These are phyloP conservation scores for Psilocybe tampanensis DNA, from an alignment of 768 basidiomycete genomes.

Conservation along the genomic window DNA sequence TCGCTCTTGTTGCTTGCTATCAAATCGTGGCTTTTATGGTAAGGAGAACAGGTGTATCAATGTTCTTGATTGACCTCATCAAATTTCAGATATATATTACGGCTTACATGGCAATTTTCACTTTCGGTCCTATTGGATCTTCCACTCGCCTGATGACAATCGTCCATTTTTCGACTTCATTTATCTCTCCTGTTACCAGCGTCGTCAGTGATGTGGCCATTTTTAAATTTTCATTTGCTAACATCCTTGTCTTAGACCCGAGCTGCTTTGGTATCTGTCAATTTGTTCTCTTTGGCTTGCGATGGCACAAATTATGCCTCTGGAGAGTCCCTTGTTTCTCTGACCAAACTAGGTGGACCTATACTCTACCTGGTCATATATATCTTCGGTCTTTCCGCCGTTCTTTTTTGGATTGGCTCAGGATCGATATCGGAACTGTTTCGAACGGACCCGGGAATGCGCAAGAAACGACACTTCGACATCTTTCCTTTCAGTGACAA, in stretches of 20 bases:
- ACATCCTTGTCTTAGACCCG: constrained; percentile 47
- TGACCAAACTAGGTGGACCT: constrained; percentile 71
- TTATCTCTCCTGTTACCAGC: constrained; percentile 72
- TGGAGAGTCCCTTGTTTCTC: constrained; percentile 47
- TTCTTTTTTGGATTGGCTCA: constrained; percentile 75
- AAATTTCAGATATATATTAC: constrained; percentile 57
- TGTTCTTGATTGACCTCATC: not conserved
- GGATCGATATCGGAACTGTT: constrained; percentile 42
- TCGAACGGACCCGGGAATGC: constrained; percentile 39
- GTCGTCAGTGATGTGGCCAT: constrained; percentile 48
- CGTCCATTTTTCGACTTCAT: constrained; percentile 69
- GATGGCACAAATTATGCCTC: constrained; percentile 52
- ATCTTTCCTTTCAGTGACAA: constrained; percentile 18
- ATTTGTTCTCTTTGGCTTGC: constrained; percentile 76
- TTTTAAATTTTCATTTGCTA: not conserved
- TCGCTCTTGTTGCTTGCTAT: constrained; percentile 72
- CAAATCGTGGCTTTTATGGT: constrained; percentile 75
- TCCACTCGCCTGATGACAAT: constrained; percentile 59
- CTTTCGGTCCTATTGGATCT: constrained; percentile 65
- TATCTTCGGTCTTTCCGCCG: constrained; percentile 55
- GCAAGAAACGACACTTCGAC: constrained; percentile 12
- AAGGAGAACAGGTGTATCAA: constrained; percentile 23
- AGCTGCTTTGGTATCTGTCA: constrained; percentile 72
- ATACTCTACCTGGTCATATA: constrained; percentile 73
- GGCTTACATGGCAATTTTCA: constrained; percentile 73